These are phyloP conservation scores for Microdochium bolleyi DNA, from an alignment of 2,329 filamentous ascomycete species.

Conservation along the genomic window DNA sequence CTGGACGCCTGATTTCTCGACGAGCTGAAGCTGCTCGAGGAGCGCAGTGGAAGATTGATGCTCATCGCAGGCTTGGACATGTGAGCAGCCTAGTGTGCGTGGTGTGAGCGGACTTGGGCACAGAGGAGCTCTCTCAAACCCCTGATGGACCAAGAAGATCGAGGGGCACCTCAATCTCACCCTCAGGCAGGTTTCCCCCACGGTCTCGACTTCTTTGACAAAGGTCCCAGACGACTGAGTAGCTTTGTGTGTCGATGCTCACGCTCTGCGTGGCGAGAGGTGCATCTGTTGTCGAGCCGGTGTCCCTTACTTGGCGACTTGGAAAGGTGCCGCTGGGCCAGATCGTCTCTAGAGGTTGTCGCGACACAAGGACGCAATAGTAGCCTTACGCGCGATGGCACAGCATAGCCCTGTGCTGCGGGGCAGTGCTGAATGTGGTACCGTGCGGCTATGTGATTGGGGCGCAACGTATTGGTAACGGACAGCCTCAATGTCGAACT, in stretches of 20 bases:
- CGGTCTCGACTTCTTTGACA: too few relatives aligned
- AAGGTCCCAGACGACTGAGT: too few relatives aligned
- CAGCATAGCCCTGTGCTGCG: not conserved
- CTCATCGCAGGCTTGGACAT: conserved; percentile 28
- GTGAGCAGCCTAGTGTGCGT: not conserved
- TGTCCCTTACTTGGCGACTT: too few relatives aligned
- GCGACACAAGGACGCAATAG: not conserved
- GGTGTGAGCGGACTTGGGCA: not conserved
- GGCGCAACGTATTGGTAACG: not conserved
- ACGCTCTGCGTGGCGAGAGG: too few relatives aligned
- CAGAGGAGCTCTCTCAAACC: not conserved
- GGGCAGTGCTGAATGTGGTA: not conserved
- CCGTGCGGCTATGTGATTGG: not conserved
- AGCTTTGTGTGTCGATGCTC: too few relatives aligned
- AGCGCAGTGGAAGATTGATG: conserved; percentile 42
- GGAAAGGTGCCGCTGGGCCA: too few relatives aligned
- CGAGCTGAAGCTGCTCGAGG: conserved; percentile 28
- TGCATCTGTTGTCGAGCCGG: too few relatives aligned
- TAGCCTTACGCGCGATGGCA: not conserved
- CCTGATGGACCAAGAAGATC: not conserved
- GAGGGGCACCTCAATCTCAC: too few relatives aligned
- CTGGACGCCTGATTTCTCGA: conserved; percentile 46
- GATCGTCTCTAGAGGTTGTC: too few relatives aligned
- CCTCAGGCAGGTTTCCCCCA: too few relatives aligned
- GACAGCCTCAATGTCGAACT: too few relatives aligned